Conservation (phyloP, 2,329 filamentous ascomycete species). For the Aspergillus alliaceus region DNA sequence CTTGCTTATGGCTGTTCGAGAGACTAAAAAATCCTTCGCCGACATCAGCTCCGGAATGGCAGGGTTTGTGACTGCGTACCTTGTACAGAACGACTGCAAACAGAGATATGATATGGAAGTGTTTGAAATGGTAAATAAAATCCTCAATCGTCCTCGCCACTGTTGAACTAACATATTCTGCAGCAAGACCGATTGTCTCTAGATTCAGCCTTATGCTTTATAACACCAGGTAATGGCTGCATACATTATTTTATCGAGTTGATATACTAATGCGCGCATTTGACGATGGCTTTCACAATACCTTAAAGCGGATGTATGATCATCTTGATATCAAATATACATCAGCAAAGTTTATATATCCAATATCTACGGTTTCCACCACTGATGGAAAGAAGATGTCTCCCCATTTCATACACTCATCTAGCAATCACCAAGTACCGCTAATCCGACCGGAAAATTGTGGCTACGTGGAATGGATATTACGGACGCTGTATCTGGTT, state of each 20-base stretch:
- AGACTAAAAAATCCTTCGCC: constrained; percentile 33
- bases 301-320: constrained; percentile 58
- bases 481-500: constrained; percentile 7
- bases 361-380: constrained; percentile 52
- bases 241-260: constrained; percentile 40
- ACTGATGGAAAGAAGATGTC: constrained; percentile 12
- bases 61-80: constrained; percentile 48
- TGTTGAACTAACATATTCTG: not conserved
- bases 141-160: not conserved
- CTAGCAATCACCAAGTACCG: constrained; percentile 14
- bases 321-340: constrained; percentile 53
- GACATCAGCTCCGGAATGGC: constrained; percentile 53
- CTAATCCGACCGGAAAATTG: not conserved
- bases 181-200: constrained; percentile 47
- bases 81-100: constrained; percentile 43
- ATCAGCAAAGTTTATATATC: constrained; percentile 46
- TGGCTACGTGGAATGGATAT: constrained; percentile 3
- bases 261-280: constrained; percentile 56
- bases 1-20: not conserved
- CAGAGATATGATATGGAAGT: constrained; percentile 45
- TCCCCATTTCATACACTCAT: constrained; percentile 20
- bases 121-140: constrained; percentile 45
- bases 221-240: constrained; percentile 21
- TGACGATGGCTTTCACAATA: constrained; percentile 55
- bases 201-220: constrained; percentile 46